Evolutionary conservation across 139 green algal species (phyloP).

Genomic region (Tetratostichococcus sp.): DNA sequence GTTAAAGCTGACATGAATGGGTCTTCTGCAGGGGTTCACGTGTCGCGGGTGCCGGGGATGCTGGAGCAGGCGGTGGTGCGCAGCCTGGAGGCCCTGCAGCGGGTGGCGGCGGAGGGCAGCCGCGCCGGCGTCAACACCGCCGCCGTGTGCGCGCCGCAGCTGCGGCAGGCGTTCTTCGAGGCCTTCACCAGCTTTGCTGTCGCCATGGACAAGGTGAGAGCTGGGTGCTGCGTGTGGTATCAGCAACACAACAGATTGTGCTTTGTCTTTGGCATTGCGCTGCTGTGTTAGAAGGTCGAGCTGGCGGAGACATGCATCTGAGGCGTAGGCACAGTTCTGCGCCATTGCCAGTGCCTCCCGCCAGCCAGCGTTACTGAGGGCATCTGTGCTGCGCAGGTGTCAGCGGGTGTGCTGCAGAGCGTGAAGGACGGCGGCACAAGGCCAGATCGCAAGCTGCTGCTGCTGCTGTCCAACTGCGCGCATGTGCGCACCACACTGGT

Average conservation of each 20-base stretch:
- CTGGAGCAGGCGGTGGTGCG: conserved; percentile 6
- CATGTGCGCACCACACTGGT: conserved; percentile 9
- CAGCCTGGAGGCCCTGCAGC: conserved; percentile 23
- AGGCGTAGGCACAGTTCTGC: no score
- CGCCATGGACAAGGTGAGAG: not conserved
- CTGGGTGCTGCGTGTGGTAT: not conserved
- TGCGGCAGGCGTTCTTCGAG: conserved; percentile 18
- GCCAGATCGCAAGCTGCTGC: conserved; percentile 10
- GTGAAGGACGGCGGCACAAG: not conserved
- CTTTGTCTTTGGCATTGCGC: no score
- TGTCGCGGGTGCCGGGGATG: not conserved
- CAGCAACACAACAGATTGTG: no score
- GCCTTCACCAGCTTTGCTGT: conserved; percentile 20
- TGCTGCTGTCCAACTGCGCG: conserved; percentile 19
- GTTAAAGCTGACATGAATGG: no score
- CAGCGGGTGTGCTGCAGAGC: not conserved
- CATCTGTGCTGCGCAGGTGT: not conserved
- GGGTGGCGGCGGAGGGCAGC: conserved; percentile 10
- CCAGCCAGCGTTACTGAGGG: no score
- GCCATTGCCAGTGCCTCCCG: no score
- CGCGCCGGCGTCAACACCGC: conserved; percentile 5
- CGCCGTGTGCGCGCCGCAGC: not conserved
- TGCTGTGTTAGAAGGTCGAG: no score
- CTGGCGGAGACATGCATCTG: no score
- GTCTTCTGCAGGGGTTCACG: conserved; percentile 5